Evolutionary conservation across 164 flowering plant species (phyloP), one percentile per base, ranked within the genome.

Genomic region (Piper betle): DNA sequence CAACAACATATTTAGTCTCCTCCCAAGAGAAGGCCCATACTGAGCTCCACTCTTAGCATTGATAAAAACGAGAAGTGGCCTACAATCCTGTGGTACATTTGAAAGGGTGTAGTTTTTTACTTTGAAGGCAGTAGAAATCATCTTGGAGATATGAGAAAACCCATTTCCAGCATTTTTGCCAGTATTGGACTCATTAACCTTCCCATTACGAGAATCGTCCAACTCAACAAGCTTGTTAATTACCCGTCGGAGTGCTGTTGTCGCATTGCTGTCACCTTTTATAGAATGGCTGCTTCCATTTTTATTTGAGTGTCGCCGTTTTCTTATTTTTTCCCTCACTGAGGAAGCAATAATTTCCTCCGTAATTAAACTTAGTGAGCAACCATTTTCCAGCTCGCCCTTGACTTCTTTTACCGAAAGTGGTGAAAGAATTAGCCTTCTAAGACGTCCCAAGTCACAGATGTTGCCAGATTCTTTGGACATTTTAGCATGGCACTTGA

Each of bases 31-130:
- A 57, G 75, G 71, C 52, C 95, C 95, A 61, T 70, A 66, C 70
- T 82, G 88, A 59, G 79, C 87, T 59, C 95, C 95, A 77, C 95
- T 87, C 71, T 81, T 84, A 37, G 74, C 64, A 74, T 87, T 87
- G 58, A 87, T 82, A 61, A 87, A 87, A 50, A 87, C 95, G 53
- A 87, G 65, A 67, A 87, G 82, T 12, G 95, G 95, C 65, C 88
- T 72, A 16, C 83, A 78, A 71, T 82, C 88, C n/a, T 69, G 75
- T 19, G 88, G 84, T 71, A 87, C 68, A 60, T 83, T 85, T 62
- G 75, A 73, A 48, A 87, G 43, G 33, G 59, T 62, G 70, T 79
- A 82, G 55, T 72, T 82, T 70, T 75, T 81, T 8, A 62, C 53
- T 39, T 55, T 68, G 48, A 64, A 68, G 39, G 33, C 18, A 46